These are phyloP conservation scores for Claviceps cyperi DNA, from an alignment of 2,329 filamentous ascomycete species.

Conservation along the genomic window DNA sequence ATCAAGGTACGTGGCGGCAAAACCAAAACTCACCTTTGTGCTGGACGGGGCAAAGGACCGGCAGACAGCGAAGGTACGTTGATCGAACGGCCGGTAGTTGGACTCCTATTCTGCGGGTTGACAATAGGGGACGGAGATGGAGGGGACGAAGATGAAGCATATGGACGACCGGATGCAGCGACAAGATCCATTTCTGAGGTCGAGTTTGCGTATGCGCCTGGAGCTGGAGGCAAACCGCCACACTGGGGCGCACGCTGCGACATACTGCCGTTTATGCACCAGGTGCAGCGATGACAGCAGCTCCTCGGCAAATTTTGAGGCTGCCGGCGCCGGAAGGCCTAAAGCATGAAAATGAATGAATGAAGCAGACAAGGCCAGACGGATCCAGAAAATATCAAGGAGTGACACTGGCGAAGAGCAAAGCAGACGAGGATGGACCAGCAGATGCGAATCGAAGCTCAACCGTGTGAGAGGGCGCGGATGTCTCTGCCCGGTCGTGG, in stretches of 20 bases:
- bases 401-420: neutral
- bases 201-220: constrained; percentile 2
- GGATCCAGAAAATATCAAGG: neutral
- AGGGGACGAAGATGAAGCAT: constrained; percentile 9
- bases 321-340: neutral
- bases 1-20: neutral
- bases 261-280: constrained; percentile 25
- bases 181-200: constrained; percentile 1
- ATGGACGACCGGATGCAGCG: constrained; percentile 3
- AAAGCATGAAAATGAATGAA: neutral
- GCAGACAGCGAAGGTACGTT: constrained; percentile 10
- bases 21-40: constrained; percentile 13
- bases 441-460: neutral
- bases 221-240: constrained; percentile 24
- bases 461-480: neutral
- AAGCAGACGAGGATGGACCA: neutral
- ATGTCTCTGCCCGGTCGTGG: neutral
- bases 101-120: constrained; percentile 26
- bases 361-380: neutral
- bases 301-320: constrained; percentile 5
- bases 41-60: constrained; percentile 12
- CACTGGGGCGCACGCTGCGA: constrained; percentile 36
- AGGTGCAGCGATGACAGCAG: constrained; percentile 7
- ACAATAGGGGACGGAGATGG: constrained; percentile 12
- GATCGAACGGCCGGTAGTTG: constrained; percentile 27